Base-by-base conservation (phyloP, 2,329 filamentous ascomycete genomes). In the Elsinoe arachidis region DNA sequence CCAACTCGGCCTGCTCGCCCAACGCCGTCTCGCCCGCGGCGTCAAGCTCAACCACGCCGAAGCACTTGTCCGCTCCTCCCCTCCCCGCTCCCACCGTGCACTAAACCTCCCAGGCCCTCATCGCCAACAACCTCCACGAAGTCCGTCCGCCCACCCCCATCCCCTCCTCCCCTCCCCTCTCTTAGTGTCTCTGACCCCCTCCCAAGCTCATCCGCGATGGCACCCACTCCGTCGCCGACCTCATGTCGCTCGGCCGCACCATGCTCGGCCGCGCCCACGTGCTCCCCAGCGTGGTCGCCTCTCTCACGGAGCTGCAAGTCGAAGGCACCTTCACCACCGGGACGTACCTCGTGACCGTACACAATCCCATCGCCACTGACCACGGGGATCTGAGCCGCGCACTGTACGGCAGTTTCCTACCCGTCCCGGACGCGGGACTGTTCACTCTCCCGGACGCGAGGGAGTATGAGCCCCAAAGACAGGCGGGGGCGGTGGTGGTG, bases 211-310 rank as follows among this genome's bases (percentile, higher is more conserved):
- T 97, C 71, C 91, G 92, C 71, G 92, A 97, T 92, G 92, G 92
- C 69, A 84, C 87, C 64, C 89, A 96, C 75, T 87, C 82, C 12
- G 92, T 97, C 56, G 86, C 91, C 38, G 90, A 96, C 71, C 88
- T 97, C 69, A 97, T 97, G 91, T 78, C 83, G 60, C 82, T 96
- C 62, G 92, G 92, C 65, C 84, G 88, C 65, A 92, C 88, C 56
- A 91, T 97, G 85, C 87, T 97, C 2, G 92, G 92, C 62, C 87
- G 92, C 9, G 87, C 92, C 34, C 92, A 97, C 72, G 92, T 97
- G 60, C 78, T 90, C 43, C 90, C 92, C 19, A 84, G 86, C 10
- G 92, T 96, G 21, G 82, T 86, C 59, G 79, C 81, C 41, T 90
- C 88, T 2, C 81, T 97, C 43, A 79, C 82, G 59, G 87, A 95